phyloP scores from a whole-genome alignment of 208 protist genomes.

The Trypanosoma mega region DNA sequence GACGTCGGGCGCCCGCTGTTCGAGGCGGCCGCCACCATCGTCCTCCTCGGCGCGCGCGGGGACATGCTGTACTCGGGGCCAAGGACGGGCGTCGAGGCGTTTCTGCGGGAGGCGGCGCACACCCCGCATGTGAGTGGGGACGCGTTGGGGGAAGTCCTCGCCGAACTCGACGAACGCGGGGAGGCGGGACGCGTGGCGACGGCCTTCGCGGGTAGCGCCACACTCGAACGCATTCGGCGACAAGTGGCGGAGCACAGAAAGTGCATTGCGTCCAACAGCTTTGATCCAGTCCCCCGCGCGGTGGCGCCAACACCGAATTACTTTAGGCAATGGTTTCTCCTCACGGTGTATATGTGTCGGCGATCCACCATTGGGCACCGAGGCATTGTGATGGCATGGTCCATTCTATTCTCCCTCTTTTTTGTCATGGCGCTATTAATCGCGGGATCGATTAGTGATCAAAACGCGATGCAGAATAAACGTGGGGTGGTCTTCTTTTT shows the following conservation, averaged over 20 bases:
- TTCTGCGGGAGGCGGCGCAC: slow-evolving; percentile 31
- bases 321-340: slow-evolving; percentile 20
- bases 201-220: slow-evolving; percentile 23
- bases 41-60: slow-evolving; percentile 40
- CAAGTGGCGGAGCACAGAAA: slow-evolving; percentile 34
- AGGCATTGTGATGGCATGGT: slow-evolving; percentile 36
- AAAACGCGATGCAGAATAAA: slow-evolving; percentile 48
- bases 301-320: slow-evolving; percentile 17
- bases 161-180: slow-evolving; percentile 35
- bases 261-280: slow-evolving; percentile 24
- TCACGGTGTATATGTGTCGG: slow-evolving; percentile 34
- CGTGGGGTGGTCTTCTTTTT: slow-evolving; percentile 52
- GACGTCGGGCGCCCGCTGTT: slow-evolving; percentile 41
- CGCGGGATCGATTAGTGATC: slow-evolving; percentile 12
- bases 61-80: slow-evolving; percentile 38
- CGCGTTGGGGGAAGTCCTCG: slow-evolving; percentile 46
- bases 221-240: slow-evolving; percentile 18
- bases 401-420: slow-evolving; percentile 37
- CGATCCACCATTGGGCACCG: slow-evolving; percentile 12
- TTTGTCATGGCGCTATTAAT: slow-evolving; percentile 30
- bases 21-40: slow-evolving; percentile 30
- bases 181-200: slow-evolving; percentile 21
- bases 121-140: slow-evolving; percentile 32
- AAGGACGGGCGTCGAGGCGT: slow-evolving; percentile 29
- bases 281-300: slow-evolving; percentile 6